Base-by-base conservation (phyloP, 2,329 filamentous ascomycete species). In the Aspergillus tamarii region DNA sequence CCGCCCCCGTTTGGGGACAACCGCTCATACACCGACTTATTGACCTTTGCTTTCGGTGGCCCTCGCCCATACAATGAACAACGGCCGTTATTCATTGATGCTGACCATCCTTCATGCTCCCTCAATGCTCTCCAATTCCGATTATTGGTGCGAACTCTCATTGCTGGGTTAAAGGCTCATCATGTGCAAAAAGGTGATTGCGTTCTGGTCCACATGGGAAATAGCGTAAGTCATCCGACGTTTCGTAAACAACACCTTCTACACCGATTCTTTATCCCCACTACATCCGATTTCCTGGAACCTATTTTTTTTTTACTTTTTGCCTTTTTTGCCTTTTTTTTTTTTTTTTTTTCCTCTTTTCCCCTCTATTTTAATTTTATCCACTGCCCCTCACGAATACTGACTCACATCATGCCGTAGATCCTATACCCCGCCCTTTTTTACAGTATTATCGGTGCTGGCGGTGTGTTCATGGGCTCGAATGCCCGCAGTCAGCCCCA, bases 381-480 rank as follows among this genome's bases (percentile, higher is more conserved):
- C 45, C 52, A 55, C 62, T 61, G 21, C 48, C 52, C 61, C 39
- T 48, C 50, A 28, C 32, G 61, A 36, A 41, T 58, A 50, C 71
- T 71, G 50, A 74, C 64, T 58, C 54, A 61, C 21, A 12, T 59
- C 28, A 46, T 43, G 23, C 57, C 57, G 69, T 69, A 79, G 77
- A 76, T 78, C 63, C 64, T 78, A 63, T 79, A 78, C 66, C 76
- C 76, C 54, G 75, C 77, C 21, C 69, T 79, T 12, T 78, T 78
- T 61, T 78, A 74, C 63, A 67, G 70, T 41, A 74, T 78, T 60
- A 79, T 84, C 65, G 82, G 81, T 28, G 79, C 81, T 41, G 81
- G 81, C 19, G 83, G 81, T 57, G 74, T 82, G 46, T 84, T 83
- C 70, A 82, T 83, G 66, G 84, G 83, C n/a, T 79, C 81, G 19